These are phyloP conservation scores for Agrocybe praecox DNA, from an alignment of 768 basidiomycete species.

Conservation along the genomic window DNA sequence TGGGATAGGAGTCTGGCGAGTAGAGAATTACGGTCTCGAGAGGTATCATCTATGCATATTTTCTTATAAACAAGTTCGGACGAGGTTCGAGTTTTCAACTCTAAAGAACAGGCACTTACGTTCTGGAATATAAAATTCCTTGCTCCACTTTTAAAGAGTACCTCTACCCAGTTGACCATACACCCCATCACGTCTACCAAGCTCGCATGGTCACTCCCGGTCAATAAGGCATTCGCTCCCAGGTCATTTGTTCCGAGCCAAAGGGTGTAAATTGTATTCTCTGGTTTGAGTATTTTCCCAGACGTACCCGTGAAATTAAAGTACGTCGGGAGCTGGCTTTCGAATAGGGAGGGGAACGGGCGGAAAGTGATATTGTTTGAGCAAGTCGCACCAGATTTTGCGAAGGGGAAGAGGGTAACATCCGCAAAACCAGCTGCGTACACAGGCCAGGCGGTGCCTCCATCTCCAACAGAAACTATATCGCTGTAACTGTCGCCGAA, in stretches of 20 bases:
- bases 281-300: slow-evolving; percentile 41
- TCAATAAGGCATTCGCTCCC: slow-evolving; percentile 54
- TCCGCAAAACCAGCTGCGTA: slow-evolving; percentile 59
- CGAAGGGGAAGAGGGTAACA: slow-evolving; percentile 59
- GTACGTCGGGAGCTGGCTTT: slow-evolving; percentile 57
- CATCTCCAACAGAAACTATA: slow-evolving; percentile 38
- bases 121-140: slow-evolving; percentile 73
- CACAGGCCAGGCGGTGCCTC: slow-evolving; percentile 60
- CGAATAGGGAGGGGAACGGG: slow-evolving; percentile 60
- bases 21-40: slow-evolving; percentile 53
- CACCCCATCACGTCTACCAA: slow-evolving; percentile 61
- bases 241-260: slow-evolving; percentile 76
- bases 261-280: slow-evolving; percentile 60
- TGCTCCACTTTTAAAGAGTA: slow-evolving; percentile 58
- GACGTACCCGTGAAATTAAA: slow-evolving; percentile 34
- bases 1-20: slow-evolving; percentile 46
- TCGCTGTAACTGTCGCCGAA: slow-evolving; percentile 74
- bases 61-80: neutral
- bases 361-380: slow-evolving; percentile 62
- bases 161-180: slow-evolving; percentile 61
- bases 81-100: neutral
- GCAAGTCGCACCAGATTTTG: slow-evolving; percentile 65
- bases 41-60: slow-evolving; percentile 51
- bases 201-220: slow-evolving; percentile 52
- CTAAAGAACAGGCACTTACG: slow-evolving; percentile 34